Evolutionary conservation across 2,329 filamentous ascomycete genomes (phyloP).

Genomic region (Sphaceloma murrayae): DNA sequence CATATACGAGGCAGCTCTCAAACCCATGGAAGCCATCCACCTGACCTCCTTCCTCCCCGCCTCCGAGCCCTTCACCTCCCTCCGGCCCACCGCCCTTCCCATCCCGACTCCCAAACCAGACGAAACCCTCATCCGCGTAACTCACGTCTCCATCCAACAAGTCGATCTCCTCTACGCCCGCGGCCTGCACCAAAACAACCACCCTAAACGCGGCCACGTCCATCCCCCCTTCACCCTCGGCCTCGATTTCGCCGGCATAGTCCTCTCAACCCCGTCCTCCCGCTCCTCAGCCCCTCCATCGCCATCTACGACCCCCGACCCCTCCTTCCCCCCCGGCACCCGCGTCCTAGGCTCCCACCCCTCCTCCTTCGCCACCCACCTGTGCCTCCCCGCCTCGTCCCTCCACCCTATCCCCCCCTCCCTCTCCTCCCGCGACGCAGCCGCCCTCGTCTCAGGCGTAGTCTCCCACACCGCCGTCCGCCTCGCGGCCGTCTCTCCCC

Average conservation of each 20-base stretch:
- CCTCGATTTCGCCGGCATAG: constrained; percentile 50
- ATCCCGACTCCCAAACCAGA: constrained; percentile 28
- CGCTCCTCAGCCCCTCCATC: constrained; percentile 38
- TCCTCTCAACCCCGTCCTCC: constrained; percentile 33
- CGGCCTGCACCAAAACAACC: constrained; percentile 53
- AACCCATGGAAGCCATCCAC: constrained; percentile 38
- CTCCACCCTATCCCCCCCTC: constrained; percentile 39
- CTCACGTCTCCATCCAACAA: constrained; percentile 50
- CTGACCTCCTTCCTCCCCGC: constrained; percentile 30
- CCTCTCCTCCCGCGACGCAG: constrained; percentile 42
- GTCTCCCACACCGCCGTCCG: constrained; percentile 46
- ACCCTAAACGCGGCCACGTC: constrained; percentile 38
- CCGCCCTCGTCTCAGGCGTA: constrained; percentile 45
- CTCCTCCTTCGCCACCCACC: constrained; percentile 46
- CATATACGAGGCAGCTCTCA: no score
- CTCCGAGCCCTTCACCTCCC: constrained; percentile 22
- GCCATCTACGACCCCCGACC: constrained; percentile 19
- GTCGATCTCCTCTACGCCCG: constrained; percentile 52
- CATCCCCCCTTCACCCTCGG: constrained; percentile 50
- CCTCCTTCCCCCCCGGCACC: constrained; percentile 32
- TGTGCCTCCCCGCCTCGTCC: constrained; percentile 34
- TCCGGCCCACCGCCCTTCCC: constrained; percentile 25
- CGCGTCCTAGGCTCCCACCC: constrained; percentile 45
- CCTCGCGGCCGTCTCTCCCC: constrained; percentile 34
- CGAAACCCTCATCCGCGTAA: constrained; percentile 41